These are phyloP conservation scores for Microcos paniculata DNA, from an alignment of 345 rosid species.

Conservation along the genomic window DNA sequence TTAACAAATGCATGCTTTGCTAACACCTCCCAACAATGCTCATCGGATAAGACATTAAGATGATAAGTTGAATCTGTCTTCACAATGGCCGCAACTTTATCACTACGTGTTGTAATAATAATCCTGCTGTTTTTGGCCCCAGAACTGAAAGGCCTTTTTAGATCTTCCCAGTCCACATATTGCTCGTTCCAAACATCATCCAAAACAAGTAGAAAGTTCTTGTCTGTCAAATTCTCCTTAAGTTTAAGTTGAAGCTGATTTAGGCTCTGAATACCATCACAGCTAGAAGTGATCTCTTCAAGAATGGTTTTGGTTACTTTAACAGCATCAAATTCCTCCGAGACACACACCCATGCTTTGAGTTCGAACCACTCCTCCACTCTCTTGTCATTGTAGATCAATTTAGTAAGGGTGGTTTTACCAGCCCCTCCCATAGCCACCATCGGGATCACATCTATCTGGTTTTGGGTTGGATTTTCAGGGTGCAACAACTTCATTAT, in stretches of 20 bases:
- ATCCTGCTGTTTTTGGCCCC: neutral
- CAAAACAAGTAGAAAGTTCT: neutral
- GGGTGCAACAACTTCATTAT: conserved; percentile 9
- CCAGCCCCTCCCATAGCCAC: conserved; percentile 20
- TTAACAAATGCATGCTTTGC: neutral
- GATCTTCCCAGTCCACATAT: neutral
- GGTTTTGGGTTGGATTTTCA: neutral
- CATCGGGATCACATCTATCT: conserved; percentile 23
- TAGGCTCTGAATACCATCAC: neutral
- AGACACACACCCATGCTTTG: no score
- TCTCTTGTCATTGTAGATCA: conserved; percentile 9
- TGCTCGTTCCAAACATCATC: neutral
- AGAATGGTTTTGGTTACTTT: no score
- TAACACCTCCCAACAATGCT: neutral
- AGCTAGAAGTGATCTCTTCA: neutral
- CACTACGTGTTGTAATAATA: neutral
- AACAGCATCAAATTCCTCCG: no score
- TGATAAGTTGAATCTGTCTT: neutral
- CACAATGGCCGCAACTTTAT: neutral
- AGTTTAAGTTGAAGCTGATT: neutral
- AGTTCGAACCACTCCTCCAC: neutral
- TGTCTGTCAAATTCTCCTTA: no score
- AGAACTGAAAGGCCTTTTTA: neutral
- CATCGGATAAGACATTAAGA: neutral
- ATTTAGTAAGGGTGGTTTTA: conserved; percentile 5